A percentile compares a stretch with the other conserved stretches of the same genome.
These are phyloP conservation scores for Arbutus unedo DNA, from an alignment of 148 eudicot species.

Conservation along the genomic window DNA sequence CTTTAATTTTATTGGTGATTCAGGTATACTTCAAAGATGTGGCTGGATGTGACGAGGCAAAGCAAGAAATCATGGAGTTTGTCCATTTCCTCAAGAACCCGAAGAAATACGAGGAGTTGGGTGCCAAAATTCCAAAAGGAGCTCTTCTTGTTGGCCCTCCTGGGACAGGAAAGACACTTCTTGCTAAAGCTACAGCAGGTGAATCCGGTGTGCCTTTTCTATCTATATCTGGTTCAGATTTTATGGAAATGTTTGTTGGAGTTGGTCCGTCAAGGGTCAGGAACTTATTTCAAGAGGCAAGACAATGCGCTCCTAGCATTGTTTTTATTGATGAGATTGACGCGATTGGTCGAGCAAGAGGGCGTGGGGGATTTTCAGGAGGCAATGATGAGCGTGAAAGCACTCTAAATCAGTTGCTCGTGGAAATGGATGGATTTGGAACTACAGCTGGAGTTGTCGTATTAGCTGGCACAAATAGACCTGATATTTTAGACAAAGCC, in stretches of 20 bases:
- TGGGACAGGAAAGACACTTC: slow-evolving; percentile 77
- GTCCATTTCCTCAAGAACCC: slow-evolving; percentile 62
- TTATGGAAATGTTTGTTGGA: slow-evolving; percentile 77
- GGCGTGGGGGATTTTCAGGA: slow-evolving; percentile 58
- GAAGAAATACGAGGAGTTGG: slow-evolving; percentile 60
- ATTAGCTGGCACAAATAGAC: slow-evolving; percentile 66
- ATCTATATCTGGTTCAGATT: slow-evolving; percentile 67
- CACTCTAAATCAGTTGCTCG: slow-evolving; percentile 65
- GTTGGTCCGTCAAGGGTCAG: slow-evolving; percentile 71
- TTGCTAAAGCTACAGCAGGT: slow-evolving; percentile 72
- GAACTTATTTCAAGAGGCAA: slow-evolving; percentile 62
- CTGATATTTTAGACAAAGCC: slow-evolving; percentile 66
- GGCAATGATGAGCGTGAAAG: slow-evolving; percentile 62
- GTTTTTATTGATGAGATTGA: slow-evolving; percentile 77
- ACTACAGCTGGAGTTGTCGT: slow-evolving; percentile 66
- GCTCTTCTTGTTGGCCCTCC: slow-evolving; percentile 75
- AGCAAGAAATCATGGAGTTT: slow-evolving; percentile 68
- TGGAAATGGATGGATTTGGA: slow-evolving; percentile 77
- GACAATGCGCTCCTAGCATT: slow-evolving; percentile 64
- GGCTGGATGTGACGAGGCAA: slow-evolving; percentile 73
- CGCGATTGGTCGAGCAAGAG: slow-evolving; percentile 66
- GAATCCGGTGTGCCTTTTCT: slow-evolving; percentile 66
- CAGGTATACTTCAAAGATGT: slow-evolving; percentile 67
- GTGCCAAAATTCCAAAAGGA: slow-evolving; percentile 70
- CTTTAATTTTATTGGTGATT: background rate